Conservation (phyloP, 2,329 filamentous ascomycete species). For the Dothiorella sarmentorum region DNA sequence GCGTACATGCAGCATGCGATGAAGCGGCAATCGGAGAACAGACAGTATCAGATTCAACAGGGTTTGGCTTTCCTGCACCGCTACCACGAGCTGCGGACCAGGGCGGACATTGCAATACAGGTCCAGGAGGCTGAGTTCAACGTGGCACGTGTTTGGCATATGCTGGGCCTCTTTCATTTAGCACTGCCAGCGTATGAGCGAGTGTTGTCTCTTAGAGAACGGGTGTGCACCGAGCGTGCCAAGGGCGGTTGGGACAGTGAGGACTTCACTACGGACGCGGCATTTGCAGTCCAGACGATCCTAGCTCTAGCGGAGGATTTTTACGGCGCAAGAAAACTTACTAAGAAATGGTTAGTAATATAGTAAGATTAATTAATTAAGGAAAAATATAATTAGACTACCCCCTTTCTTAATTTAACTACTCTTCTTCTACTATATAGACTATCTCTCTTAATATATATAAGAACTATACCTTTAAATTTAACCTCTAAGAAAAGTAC, state of each 20-base stretch:
- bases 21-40: slow-evolving; percentile 84
- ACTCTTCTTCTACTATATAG: too few species aligned
- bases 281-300: slow-evolving; percentile 69
- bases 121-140: slow-evolving; percentile 80
- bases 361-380: too few species aligned
- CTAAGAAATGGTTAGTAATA: slow-evolving; percentile 51
- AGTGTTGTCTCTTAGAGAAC: slow-evolving; percentile 50
- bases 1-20: slow-evolving; percentile 83
- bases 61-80: slow-evolving; percentile 75
- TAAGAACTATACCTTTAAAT: too few species aligned
- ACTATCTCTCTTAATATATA: too few species aligned
- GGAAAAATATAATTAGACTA: too few species aligned
- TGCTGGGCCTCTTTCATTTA: slow-evolving; percentile 68
- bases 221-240: slow-evolving; percentile 36
- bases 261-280: slow-evolving; percentile 66
- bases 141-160: slow-evolving; percentile 70
- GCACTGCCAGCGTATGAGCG: slow-evolving; percentile 69
- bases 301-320: slow-evolving; percentile 63
- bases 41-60: slow-evolving; percentile 83
- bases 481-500: too few species aligned
- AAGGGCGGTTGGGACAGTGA: slow-evolving; percentile 35
- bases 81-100: slow-evolving; percentile 63
- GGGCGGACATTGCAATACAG: slow-evolving; percentile 43
- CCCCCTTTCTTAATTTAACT: too few species aligned
- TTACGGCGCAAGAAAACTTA: slow-evolving; percentile 57